phyloP scores from a whole-genome alignment of 208 protist species.

The Wallacemonas rigidus region DNA sequence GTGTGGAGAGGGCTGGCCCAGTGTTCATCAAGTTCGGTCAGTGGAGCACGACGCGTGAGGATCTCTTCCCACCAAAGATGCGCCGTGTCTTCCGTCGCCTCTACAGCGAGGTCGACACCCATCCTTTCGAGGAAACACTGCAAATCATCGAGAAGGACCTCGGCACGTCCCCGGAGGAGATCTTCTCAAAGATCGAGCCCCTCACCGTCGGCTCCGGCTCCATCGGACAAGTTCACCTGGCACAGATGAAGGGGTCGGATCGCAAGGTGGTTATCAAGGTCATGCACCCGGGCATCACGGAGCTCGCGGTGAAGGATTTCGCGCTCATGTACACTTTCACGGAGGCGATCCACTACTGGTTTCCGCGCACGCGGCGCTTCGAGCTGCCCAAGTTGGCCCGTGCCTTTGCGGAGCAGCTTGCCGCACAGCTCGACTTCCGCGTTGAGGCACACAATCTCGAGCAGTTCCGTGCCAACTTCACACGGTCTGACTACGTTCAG shows the following conservation, averaged over 20 bases:
- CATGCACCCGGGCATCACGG: constrained; percentile 87
- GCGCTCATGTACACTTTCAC: constrained; percentile 65
- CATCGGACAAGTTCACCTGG: constrained; percentile 92
- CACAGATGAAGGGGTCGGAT: constrained; percentile 57
- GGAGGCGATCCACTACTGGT: constrained; percentile 32
- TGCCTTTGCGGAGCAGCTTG: constrained; percentile 83
- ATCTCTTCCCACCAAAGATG: constrained; percentile 85
- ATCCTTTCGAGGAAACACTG: constrained; percentile 72
- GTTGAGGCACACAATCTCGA: constrained; percentile 86
- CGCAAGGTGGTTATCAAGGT: constrained; percentile 88
- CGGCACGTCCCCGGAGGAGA: constrained; percentile 41
- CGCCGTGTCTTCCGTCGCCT: constrained; percentile 76
- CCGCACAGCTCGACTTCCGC: constrained; percentile 90
- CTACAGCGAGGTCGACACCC: constrained; percentile 79
- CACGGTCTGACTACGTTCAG: constrained; percentile 66
- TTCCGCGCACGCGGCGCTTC: constrained; percentile 51
- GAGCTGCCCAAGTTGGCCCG: constrained; percentile 60
- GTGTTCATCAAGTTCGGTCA: constrained; percentile 92
- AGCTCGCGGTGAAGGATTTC: constrained; percentile 89
- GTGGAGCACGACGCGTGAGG: constrained; percentile 89
- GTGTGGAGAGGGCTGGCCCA: constrained; percentile 80
- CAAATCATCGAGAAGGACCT: constrained; percentile 80
- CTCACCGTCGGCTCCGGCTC: constrained; percentile 84
- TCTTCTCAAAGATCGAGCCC: constrained; percentile 75
- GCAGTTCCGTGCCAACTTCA: constrained; percentile 86